phyloP scores from a whole-genome alignment of 352 stramenopile species.

The Globisporangium iwayamae region DNA sequence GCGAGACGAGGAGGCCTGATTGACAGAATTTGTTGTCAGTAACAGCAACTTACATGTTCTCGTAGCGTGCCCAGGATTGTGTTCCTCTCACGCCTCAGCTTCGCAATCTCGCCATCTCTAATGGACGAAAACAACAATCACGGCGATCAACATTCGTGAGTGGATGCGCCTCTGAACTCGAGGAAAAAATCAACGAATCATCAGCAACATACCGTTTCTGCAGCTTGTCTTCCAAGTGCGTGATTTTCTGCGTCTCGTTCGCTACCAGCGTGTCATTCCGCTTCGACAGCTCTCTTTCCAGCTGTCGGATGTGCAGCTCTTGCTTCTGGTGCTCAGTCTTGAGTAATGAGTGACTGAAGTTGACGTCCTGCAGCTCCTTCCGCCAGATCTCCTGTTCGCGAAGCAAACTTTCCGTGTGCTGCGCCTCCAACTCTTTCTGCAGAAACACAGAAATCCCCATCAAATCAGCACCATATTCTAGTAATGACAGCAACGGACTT shows the following conservation, averaged over 20 bases:
- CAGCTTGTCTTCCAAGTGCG: slow-evolving; percentile 40
- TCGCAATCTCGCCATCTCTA: slow-evolving; percentile 55
- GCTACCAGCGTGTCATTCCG: slow-evolving; percentile 37
- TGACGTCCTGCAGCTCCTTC: slow-evolving; percentile 49
- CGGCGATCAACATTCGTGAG: neutral
- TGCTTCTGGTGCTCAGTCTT: slow-evolving; percentile 55
- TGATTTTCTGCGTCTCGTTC: slow-evolving; percentile 39
- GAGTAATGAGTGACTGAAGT: slow-evolving; percentile 43
- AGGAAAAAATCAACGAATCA: too few species aligned
- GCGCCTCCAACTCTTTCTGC: slow-evolving; percentile 28
- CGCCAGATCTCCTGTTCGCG: slow-evolving; percentile 58
- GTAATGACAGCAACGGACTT: too few species aligned
- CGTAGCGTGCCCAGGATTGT: slow-evolving; percentile 52
- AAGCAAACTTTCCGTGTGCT: slow-evolving; percentile 30
- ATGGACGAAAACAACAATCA: neutral
- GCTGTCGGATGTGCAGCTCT: slow-evolving; percentile 50
- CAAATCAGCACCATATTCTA: too few species aligned
- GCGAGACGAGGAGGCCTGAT: neutral
- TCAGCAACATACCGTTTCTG: slow-evolving; percentile 28
- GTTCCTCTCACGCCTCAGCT: slow-evolving; percentile 62
- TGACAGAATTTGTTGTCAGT: neutral
- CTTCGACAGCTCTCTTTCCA: slow-evolving; percentile 60
- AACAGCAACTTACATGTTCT: slow-evolving; percentile 26
- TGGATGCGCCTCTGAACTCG: neutral
- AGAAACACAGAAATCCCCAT: neutral